Conservation (phyloP, 768 basidiomycete species). For the Lentinula sp. region DNA sequence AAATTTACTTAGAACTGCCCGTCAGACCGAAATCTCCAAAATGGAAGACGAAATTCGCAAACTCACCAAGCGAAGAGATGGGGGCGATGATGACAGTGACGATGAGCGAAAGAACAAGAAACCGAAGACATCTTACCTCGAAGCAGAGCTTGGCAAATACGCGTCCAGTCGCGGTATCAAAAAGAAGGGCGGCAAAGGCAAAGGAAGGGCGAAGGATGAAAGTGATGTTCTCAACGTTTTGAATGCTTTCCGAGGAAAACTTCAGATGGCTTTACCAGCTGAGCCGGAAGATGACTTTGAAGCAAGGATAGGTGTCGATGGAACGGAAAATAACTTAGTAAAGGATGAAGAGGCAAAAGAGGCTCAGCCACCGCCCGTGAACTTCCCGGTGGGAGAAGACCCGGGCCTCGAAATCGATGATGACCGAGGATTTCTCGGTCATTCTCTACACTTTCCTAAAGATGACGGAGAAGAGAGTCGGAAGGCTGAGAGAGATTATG, state of each 20-base stretch:
- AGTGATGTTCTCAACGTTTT: constrained; percentile 63
- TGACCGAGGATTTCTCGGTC: constrained; percentile 69
- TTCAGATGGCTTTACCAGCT: constrained; percentile 39
- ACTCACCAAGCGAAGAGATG: constrained; percentile 56
- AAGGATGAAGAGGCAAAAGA: constrained; percentile 14
- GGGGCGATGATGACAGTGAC: constrained; percentile 61
- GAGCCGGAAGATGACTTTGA: constrained; percentile 18
- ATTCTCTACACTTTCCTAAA: constrained; percentile 72
- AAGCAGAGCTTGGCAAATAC: constrained; percentile 82
- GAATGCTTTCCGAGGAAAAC: constrained; percentile 64
- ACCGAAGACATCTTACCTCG: constrained; percentile 63
- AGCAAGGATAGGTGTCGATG: constrained; percentile 10
- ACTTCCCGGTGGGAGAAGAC: constrained; percentile 28
- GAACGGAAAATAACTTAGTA: constrained; percentile 17
- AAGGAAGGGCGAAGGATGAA: constrained; percentile 47
- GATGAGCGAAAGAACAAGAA: constrained; percentile 49
- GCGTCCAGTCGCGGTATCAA: constrained; percentile 55
- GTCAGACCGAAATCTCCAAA: constrained; percentile 73
- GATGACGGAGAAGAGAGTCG: constrained; percentile 67
- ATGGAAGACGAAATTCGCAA: constrained; percentile 88
- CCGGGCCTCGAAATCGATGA: constrained; percentile 70
- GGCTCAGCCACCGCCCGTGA: not conserved
- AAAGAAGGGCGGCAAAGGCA: constrained; percentile 41
- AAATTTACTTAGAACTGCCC: constrained; percentile 41
- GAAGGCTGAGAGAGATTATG: constrained; percentile 82